Percentiles rank a stretch among this genome's conserved stretches.
Evolutionary conservation across 2,329 filamentous ascomycete genomes (phyloP).

Genomic region (Emergomyces orientalis): DNA sequence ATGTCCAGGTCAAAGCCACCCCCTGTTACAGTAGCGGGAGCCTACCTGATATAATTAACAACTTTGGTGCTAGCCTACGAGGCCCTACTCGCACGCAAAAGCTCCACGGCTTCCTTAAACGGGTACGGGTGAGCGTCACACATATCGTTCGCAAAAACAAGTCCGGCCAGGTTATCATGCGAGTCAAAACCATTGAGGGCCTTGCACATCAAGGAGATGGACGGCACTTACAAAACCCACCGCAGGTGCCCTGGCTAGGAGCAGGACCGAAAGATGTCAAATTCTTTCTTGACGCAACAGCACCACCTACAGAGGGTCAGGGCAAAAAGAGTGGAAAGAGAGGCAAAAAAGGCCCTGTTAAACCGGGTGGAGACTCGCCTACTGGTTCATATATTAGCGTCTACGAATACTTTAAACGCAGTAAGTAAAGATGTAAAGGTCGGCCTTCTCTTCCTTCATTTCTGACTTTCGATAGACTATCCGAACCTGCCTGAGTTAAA

Average conservation of each 20-base stretch:
- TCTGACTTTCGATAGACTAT: conserved; percentile 26
- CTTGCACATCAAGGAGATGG: conserved; percentile 38
- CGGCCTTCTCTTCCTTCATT: neutral
- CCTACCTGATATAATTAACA: conserved; percentile 31
- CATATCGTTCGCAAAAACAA: conserved; percentile 34
- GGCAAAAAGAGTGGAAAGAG: conserved; percentile 17
- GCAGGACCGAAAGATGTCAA: conserved; percentile 46
- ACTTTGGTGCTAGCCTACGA: conserved; percentile 18
- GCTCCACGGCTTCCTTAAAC: conserved; percentile 30
- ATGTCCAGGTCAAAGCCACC: conserved; percentile 53
- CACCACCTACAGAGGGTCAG: conserved; percentile 6
- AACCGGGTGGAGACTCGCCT: conserved; percentile 10
- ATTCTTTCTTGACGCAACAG: conserved; percentile 41
- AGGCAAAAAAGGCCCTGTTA: conserved; percentile 26
- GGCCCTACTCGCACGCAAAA: conserved; percentile 16
- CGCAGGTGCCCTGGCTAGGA: conserved; percentile 29
- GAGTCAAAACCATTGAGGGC: conserved; percentile 39
- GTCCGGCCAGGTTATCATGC: conserved; percentile 25
- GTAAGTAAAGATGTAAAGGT: conserved; percentile 23
- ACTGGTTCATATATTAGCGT: conserved; percentile 41
- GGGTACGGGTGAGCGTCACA: conserved; percentile 32
- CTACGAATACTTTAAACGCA: conserved; percentile 40
- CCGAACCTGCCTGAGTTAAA: conserved; percentile 25
- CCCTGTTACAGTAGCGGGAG: conserved; percentile 47
- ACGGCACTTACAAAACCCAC: conserved; percentile 25